These are phyloP conservation scores for Ephemerocybe angulata DNA, from an alignment of 768 basidiomycete genomes.

Conservation along the genomic window DNA sequence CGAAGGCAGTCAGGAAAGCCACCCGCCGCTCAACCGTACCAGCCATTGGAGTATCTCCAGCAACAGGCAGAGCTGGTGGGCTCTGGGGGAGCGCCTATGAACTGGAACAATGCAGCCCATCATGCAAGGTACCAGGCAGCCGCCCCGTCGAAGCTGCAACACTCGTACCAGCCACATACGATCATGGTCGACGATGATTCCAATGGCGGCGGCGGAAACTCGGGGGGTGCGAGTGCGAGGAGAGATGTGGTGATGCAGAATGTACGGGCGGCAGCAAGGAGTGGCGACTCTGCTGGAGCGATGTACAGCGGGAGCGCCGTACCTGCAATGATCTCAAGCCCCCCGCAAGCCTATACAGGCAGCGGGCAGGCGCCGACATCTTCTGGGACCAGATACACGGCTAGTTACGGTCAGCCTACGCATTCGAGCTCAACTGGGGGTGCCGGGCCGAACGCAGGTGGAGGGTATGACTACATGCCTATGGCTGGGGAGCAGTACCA, in stretches of 20 bases:
- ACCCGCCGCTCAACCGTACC: constrained; percentile 70
- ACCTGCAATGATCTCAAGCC: constrained; percentile 55
- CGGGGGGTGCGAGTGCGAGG: constrained; percentile 28
- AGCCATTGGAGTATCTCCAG: constrained; percentile 86
- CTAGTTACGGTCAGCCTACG: constrained; percentile 46
- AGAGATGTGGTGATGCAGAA: constrained; percentile 81
- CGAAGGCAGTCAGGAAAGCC: constrained; percentile 71
- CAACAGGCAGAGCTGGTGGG: constrained; percentile 88
- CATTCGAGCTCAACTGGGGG: constrained; percentile 23
- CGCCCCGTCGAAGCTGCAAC: constrained; percentile 61
- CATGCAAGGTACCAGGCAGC: constrained; percentile 54
- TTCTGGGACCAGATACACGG: constrained; percentile 57
- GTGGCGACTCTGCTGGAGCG: constrained; percentile 21
- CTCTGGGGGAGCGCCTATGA: constrained; percentile 49
- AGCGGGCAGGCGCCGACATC: constrained; percentile 34
- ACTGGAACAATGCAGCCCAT: constrained; percentile 40
- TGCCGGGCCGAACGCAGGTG: constrained; percentile 55
- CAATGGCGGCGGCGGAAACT: constrained; percentile 13
- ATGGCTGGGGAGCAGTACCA: constrained; percentile 82
- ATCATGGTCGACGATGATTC: constrained; percentile 65
- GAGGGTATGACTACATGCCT: constrained; percentile 72
- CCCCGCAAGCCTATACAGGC: constrained; percentile 68
- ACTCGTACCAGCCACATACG: constrained; percentile 63
- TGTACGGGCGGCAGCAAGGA: constrained; percentile 60
- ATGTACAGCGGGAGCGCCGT: constrained; percentile 29